phyloP scores from a whole-genome alignment of 768 basidiomycete species.

The Mycena albidolilacea region DNA sequence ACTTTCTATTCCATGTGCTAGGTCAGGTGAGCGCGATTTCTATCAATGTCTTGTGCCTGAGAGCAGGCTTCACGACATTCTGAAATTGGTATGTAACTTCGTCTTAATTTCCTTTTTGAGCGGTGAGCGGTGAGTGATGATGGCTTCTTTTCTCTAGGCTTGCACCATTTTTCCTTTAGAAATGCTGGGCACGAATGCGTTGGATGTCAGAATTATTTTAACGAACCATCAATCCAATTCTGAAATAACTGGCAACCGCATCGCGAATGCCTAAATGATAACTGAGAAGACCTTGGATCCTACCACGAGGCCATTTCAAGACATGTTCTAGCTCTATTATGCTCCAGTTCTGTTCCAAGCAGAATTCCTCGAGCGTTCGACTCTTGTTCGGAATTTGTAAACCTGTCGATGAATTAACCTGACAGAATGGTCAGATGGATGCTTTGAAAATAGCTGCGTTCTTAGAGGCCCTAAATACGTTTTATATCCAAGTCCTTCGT shows the following conservation, averaged over 20 bases:
- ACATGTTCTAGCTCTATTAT: too few species aligned
- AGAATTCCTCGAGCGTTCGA: too few species aligned
- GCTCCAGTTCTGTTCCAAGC: too few species aligned
- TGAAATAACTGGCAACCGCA: too few species aligned
- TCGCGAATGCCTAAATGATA: too few species aligned
- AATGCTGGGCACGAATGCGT: too few species aligned
- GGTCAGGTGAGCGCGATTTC: background rate
- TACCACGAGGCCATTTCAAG: too few species aligned
- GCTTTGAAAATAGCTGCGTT: background rate
- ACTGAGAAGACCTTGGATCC: too few species aligned
- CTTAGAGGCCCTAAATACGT: too few species aligned
- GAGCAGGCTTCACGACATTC: background rate
- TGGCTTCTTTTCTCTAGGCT: background rate
- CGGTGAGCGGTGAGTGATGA: slow-evolving; percentile 2
- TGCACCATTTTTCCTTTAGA: background rate
- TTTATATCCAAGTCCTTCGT: too few species aligned
- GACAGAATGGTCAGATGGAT: background rate
- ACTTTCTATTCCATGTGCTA: background rate
- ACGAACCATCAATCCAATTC: too few species aligned
- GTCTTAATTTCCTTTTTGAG: slow-evolving; percentile 12
- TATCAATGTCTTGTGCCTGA: background rate
- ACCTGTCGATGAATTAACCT: background rate
- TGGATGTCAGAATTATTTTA: too few species aligned
- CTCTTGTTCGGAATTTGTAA: background rate
- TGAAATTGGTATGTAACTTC: background rate